Percentiles rank a stretch among this genome's conserved stretches.
Evolutionary conservation across 202 grass and related monocot species (phyloP).

Genomic region (Setaria italica): DNA sequence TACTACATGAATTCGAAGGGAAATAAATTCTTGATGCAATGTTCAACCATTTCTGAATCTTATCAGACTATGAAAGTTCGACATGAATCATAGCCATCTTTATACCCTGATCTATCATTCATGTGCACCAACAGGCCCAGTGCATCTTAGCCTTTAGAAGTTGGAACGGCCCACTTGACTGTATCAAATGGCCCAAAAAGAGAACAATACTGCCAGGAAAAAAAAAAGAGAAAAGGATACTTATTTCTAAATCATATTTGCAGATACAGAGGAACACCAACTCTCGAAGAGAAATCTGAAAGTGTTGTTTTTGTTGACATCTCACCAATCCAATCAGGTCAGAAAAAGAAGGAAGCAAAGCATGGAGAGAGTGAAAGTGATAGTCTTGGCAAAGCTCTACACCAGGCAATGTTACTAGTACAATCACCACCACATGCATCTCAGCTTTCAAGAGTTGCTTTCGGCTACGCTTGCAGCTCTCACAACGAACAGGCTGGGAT

Average conservation of each 20-base stretch:
- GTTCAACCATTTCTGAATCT: no score
- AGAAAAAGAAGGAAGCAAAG: background rate
- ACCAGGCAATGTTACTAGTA: background rate
- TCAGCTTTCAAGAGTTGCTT: background rate
- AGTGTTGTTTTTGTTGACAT: background rate
- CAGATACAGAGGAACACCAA: background rate
- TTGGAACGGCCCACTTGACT: background rate
- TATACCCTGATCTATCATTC: background rate
- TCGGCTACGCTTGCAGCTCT: background rate
- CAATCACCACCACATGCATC: background rate
- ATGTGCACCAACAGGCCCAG: no score
- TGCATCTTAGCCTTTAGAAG: background rate
- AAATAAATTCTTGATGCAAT: no score
- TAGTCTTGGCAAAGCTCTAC: background rate
- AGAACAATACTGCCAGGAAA: background rate
- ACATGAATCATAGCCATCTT: background rate
- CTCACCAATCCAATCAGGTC: conserved; percentile 1
- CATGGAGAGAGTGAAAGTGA: background rate
- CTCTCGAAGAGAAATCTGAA: background rate
- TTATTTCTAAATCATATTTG: background rate
- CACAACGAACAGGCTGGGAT: background rate
- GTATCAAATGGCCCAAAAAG: background rate
- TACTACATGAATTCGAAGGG: no score
- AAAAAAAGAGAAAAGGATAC: background rate
- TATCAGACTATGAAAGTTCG: no score